Percentiles rank a stretch among this genome's conserved stretches.
Evolutionary conservation across 257 asterid species (phyloP).

Genomic region (Penstemon eatonii): DNA sequence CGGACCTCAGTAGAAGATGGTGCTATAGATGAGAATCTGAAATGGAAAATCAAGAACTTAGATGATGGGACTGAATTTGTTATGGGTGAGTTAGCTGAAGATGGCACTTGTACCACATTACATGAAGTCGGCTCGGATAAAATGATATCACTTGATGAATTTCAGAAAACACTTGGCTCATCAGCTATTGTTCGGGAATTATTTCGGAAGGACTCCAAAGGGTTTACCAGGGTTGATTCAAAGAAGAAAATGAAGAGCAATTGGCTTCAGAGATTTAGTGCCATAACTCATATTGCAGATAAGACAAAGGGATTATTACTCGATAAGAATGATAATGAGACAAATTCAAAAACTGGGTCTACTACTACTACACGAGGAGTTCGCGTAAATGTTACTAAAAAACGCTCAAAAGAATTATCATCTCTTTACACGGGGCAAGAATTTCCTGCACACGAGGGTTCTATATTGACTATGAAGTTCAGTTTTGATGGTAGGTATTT

Average conservation of each 20-base stretch:
- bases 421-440: conserved; percentile 74
- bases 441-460: conserved; percentile 81
- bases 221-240: conserved; percentile 25
- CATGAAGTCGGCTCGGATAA: conserved; percentile 61
- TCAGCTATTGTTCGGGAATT: conserved; percentile 58
- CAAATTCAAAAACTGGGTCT: conserved; percentile 25
- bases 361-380: conserved; percentile 37
- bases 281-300: conserved; percentile 36
- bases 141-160: conserved; percentile 58
- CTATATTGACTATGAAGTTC: conserved; percentile 84
- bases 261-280: conserved; percentile 60
- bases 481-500: conserved; percentile 78
- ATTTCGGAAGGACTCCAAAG: conserved; percentile 47
- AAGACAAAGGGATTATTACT: conserved; percentile 39
- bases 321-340: conserved; percentile 29
- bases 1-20: conserved; percentile 38
- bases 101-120: conserved; percentile 43
- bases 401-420: conserved; percentile 65
- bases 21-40: conserved; percentile 30
- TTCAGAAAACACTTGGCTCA: conserved; percentile 55
- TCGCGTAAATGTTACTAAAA: conserved; percentile 45
- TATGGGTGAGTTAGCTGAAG: conserved; percentile 43
- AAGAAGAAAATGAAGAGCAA: conserved; percentile 52
- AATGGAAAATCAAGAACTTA: conserved; percentile 44
- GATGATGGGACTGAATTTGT: conserved; percentile 57